Evolutionary conservation across 1,284 basidiomycete genomes (phyloP).

Genomic region (Porogramme epimiltina): DNA sequence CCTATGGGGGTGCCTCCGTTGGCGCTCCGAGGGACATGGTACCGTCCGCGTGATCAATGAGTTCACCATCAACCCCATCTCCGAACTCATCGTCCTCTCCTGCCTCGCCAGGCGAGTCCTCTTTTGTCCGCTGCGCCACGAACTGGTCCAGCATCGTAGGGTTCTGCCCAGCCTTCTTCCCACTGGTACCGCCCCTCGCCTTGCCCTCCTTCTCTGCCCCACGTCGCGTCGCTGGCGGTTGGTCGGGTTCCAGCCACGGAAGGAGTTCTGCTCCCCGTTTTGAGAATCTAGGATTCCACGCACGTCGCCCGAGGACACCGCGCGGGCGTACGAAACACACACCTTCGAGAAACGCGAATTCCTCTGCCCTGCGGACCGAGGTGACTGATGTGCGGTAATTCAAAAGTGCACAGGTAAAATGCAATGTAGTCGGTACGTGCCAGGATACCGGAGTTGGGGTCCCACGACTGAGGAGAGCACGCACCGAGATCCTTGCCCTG

Average conservation of each 20-base stretch:
- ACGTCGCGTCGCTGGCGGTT: conserved; percentile 13
- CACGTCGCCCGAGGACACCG: too few relatives aligned
- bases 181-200: conserved; percentile 17
- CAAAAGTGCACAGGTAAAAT: not conserved
- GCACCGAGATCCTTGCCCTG: conserved; percentile 73
- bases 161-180: conserved; percentile 11
- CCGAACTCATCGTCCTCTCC: too few relatives aligned
- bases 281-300: too few relatives aligned
- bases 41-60: conserved; percentile 33
- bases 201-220: conserved; percentile 37
- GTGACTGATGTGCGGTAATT: conserved; percentile 41
- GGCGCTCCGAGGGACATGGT: conserved; percentile 28
- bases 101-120: not conserved
- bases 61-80: conserved; percentile 11
- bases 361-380: conserved; percentile 65
- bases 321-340: not conserved
- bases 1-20: not conserved
- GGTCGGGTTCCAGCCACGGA: conserved; percentile 45
- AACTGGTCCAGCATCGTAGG: conserved; percentile 45
- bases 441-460: too few relatives aligned
- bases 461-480: conserved; percentile 24
- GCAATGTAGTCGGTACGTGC: not conserved
- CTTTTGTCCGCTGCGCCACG: conserved; percentile 8
- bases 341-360: conserved; percentile 76
- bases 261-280: conserved; percentile 51